phyloP scores from a whole-genome alignment of 75 land plant species.

The Picea sitchensis region DNA sequence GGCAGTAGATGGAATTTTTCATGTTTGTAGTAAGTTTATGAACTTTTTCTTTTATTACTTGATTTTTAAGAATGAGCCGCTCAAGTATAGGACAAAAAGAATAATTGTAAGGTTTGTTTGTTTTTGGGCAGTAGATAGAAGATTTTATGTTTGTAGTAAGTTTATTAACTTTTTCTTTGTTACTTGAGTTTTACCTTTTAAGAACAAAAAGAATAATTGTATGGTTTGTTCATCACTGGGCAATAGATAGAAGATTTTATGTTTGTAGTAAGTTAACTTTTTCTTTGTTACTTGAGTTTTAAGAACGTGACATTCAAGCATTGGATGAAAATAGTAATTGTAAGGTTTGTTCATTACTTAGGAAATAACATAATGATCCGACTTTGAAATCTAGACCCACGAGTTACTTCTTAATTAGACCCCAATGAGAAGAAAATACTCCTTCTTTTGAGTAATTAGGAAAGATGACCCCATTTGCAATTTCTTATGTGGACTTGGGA shows the following conservation, averaged over 20 bases:
- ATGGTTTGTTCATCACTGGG: not conserved
- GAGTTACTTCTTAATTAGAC: not conserved
- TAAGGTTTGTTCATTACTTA: not conserved
- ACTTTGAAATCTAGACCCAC: no score
- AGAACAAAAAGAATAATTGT: not conserved
- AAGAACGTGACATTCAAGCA: not conserved
- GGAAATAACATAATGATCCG: no score
- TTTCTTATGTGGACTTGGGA: no score
- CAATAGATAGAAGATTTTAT: not conserved
- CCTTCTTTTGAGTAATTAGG: no score
- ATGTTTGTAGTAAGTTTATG: conserved; percentile 81
- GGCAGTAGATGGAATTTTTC: conserved; percentile 99
- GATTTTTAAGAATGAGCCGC: not conserved
- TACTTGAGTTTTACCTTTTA: not conserved
- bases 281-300: not conserved
- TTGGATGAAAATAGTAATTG: not conserved
- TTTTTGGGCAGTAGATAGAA: not conserved
- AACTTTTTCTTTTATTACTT: not conserved
- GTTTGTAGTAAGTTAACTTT: conserved; percentile 71
- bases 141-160: conserved; percentile 74
- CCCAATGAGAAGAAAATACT: not conserved
- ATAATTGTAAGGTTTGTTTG: not conserved
- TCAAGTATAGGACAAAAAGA: not conserved
- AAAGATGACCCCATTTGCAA: no score
- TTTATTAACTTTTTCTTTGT: not conserved